Conservation (phyloP, 1,139 yeast genomes). For the Debaryomyces psychrophilus region DNA sequence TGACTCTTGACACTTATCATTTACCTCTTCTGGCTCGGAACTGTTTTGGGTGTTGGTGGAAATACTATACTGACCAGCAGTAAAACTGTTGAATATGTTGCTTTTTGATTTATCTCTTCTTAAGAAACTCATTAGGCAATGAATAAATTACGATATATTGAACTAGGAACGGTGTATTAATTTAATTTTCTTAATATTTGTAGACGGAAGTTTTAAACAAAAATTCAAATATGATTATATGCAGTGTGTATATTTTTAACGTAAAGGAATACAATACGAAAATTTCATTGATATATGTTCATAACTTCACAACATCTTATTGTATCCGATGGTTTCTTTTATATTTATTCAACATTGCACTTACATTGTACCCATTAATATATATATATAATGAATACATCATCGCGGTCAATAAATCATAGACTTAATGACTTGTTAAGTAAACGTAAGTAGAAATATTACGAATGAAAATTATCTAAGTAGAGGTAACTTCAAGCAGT, state of each 20-base stretch:
- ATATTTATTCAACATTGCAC: background rate
- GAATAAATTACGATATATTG: background rate
- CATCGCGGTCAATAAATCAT: conserved; percentile 49
- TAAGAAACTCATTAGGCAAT: conserved; percentile 30
- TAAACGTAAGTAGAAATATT: conserved; percentile 30
- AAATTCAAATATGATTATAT: background rate
- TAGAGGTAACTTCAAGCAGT: background rate
- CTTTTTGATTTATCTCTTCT: conserved; percentile 32
- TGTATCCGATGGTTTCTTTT: background rate
- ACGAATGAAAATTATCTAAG: background rate
- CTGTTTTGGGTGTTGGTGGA: background rate
- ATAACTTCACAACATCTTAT: conserved; percentile 11
- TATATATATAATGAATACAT: conserved; percentile 26
- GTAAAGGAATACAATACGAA: background rate
- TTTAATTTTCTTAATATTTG: background rate
- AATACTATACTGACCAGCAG: conserved; percentile 15
- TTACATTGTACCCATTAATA: background rate
- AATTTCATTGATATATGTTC: background rate
- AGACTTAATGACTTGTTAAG: conserved; percentile 49
- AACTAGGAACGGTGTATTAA: background rate
- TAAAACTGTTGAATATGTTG: conserved; percentile 17
- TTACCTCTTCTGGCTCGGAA: conserved; percentile 14
- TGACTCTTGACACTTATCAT: conserved; percentile 14
- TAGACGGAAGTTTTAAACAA: background rate
- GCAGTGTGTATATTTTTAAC: background rate